These are phyloP conservation scores for Fraxinus velutina DNA, from an alignment of 305 asterid genomes.

Conservation along the genomic window DNA sequence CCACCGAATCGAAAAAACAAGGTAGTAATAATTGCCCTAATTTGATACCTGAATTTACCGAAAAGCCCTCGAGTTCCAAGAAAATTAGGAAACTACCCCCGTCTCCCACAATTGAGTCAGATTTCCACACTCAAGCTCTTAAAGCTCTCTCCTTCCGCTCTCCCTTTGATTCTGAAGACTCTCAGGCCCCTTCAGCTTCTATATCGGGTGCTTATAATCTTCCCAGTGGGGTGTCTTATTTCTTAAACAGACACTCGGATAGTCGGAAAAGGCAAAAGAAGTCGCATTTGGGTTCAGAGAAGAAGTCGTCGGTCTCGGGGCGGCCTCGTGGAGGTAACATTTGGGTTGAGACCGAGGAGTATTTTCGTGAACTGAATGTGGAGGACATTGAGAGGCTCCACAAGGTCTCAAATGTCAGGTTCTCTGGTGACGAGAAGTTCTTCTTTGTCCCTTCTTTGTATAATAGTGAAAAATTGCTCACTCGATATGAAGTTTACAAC, in stretches of 20 bases:
- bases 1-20: slow-evolving; percentile 42
- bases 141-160: slow-evolving; percentile 69
- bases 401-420: slow-evolving; percentile 34
- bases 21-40: slow-evolving; percentile 43
- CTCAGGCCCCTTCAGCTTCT: slow-evolving; percentile 42
- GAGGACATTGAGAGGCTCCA: slow-evolving; percentile 65
- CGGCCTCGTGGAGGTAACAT: slow-evolving; percentile 49
- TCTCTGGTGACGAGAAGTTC: slow-evolving; percentile 43
- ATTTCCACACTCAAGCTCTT: slow-evolving; percentile 68
- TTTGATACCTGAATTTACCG: slow-evolving; percentile 45
- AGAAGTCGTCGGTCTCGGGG: slow-evolving; percentile 51
- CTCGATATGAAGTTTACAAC: slow-evolving; percentile 27
- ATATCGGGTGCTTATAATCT: slow-evolving; percentile 39
- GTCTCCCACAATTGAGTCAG: slow-evolving; percentile 36
- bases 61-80: slow-evolving; percentile 49
- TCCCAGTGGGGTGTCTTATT: slow-evolving; percentile 63
- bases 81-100: slow-evolving; percentile 52
- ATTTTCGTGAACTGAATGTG: slow-evolving; percentile 61
- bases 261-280: slow-evolving; percentile 73
- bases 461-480: slow-evolving; percentile 26
- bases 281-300: slow-evolving; percentile 61
- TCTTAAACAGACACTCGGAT: slow-evolving; percentile 63
- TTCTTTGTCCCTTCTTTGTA: slow-evolving; percentile 44
- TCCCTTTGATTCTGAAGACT: slow-evolving; percentile 67
- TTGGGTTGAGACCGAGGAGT: slow-evolving; percentile 81